phyloP scores from a whole-genome alignment of 2,329 filamentous ascomycete genomes.

The Xylariaceae sp. region DNA sequence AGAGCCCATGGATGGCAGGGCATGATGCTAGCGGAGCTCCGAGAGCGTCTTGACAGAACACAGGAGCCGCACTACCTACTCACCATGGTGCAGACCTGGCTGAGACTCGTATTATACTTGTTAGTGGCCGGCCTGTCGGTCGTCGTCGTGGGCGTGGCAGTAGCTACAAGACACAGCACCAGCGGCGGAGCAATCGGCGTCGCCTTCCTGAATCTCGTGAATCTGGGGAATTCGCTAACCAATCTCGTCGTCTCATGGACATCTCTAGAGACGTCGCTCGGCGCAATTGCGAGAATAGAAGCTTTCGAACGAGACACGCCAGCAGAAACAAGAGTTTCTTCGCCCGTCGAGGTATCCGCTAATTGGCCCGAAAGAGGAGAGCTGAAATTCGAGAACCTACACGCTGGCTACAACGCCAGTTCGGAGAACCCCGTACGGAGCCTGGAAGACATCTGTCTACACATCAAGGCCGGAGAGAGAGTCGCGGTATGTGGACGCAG shows the following conservation, averaged over 20 bases:
- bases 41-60: slow-evolving; percentile 51
- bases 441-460: slow-evolving; percentile 44
- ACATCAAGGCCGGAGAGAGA: slow-evolving; percentile 47
- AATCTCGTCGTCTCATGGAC: slow-evolving; percentile 27
- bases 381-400: slow-evolving; percentile 30
- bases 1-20: slow-evolving; percentile 54
- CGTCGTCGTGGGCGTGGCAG: slow-evolving; percentile 52
- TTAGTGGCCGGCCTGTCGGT: slow-evolving; percentile 57
- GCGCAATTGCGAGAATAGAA: slow-evolving; percentile 30
- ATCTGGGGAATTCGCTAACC: slow-evolving; percentile 33
- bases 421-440: slow-evolving; percentile 12
- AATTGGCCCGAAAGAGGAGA: slow-evolving; percentile 25
- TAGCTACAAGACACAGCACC: slow-evolving; percentile 44
- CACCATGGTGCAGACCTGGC: slow-evolving; percentile 59
- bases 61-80: slow-evolving; percentile 62
- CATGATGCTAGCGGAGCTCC: slow-evolving; percentile 42
- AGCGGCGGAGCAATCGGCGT: slow-evolving; percentile 46
- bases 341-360: slow-evolving; percentile 20
- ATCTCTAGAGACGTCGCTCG: slow-evolving; percentile 26
- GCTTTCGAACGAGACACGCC: slow-evolving; percentile 33
- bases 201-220: slow-evolving; percentile 45
- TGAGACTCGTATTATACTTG: slow-evolving; percentile 58
- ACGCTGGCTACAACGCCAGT: slow-evolving; percentile 27
- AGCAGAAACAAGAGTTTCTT: slow-evolving; percentile 27
- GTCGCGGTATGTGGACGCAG: slow-evolving; percentile 39